Base-by-base conservation (phyloP, 2,329 filamentous ascomycete species). In the Fusarium palustre region DNA sequence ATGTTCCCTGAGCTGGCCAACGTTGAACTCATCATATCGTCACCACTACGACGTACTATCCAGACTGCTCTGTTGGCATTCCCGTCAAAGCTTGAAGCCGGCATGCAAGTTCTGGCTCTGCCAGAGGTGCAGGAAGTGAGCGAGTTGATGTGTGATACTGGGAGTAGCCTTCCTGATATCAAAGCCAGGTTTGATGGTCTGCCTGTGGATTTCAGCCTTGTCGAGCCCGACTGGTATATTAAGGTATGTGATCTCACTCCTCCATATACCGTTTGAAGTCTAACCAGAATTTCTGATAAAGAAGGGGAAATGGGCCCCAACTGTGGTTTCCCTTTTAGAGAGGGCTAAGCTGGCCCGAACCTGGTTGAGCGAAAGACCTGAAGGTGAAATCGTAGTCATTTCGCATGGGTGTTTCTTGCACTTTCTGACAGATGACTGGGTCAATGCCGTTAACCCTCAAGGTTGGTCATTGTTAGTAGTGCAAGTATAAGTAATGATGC, bases 341-440 rank as follows among this genome's bases (percentile, higher is more conserved):
- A 58, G 57, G 7, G 57, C 57, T 2, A 3, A 22, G 7, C 5
- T 16, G 1, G 57, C 53, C 22, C 28, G 42, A n/a, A 18, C 9
- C 2, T 59, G 57, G 57, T 15, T 59, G 25, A 48, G 41, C 12
- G 28, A 48, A 41, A 41, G 53, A 1, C 15, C 53, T 2, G 57
- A 59, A 39, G 2, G 2, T 7, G 57, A 59, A 15, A 42, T 59
- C 5, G 57, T 58, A 10, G 57, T 59, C 3, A 39, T 59, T 15
- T 22, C 53, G 1, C 57, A 59, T 11, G 53, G 57, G 1, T 34
- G 57, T 16, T 59, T 59, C 12, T 15, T 59, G 4, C 57, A 59
- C 33, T 59, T 48, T 15, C 34, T 59, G 5, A 59, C 57, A 0
- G 42, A 59, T 8, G 53, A 58, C 11, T 59, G 53, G 57, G 15